A percentile compares a stretch with the other conserved stretches of the same genome.
These are phyloP conservation scores for Xerocomellus intermedius DNA, from an alignment of 768 basidiomycete genomes.

Conservation along the genomic window DNA sequence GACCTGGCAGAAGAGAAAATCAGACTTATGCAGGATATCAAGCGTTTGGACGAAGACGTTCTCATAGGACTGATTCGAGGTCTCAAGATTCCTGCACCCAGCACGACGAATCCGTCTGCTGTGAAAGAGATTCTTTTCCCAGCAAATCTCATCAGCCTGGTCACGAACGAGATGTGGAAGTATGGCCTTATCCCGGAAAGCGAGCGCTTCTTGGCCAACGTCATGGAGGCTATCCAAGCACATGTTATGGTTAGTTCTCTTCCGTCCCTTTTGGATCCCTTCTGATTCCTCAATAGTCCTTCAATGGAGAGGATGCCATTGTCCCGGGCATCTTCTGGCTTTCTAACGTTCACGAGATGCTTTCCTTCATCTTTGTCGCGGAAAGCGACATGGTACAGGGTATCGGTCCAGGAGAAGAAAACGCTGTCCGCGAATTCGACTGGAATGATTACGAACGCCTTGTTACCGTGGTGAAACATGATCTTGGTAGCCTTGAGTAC, in stretches of 20 bases:
- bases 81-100: conserved; percentile 90
- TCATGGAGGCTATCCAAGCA: conserved; percentile 96
- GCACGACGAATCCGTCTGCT: conserved; percentile 85
- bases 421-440: conserved; percentile 87
- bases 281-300: conserved; percentile 53
- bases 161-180: conserved; percentile 99
- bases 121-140: conserved; percentile 99
- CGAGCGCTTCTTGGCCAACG: conserved; percentile 96
- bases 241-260: conserved; percentile 87
- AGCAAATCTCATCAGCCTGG: conserved; percentile 93
- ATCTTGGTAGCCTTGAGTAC: conserved; percentile 96
- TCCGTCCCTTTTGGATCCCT: neutral
- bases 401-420: conserved; percentile 94
- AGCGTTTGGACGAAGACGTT: conserved; percentile 90
- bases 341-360: conserved; percentile 99
- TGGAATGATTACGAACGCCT: conserved; percentile 97
- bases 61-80: conserved; percentile 86
- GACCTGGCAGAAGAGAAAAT: conserved; percentile 96
- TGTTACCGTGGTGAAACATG: conserved; percentile 97
- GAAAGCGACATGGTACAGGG: conserved; percentile 98
- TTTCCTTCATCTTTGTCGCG: conserved; percentile 98
- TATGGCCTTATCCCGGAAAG: conserved; percentile 95
- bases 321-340: conserved; percentile 98
- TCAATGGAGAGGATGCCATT: conserved; percentile 91
- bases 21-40: conserved; percentile 85